Conservation (phyloP, 2,329 filamentous ascomycete species). For the Apiospora sp. region DNA sequence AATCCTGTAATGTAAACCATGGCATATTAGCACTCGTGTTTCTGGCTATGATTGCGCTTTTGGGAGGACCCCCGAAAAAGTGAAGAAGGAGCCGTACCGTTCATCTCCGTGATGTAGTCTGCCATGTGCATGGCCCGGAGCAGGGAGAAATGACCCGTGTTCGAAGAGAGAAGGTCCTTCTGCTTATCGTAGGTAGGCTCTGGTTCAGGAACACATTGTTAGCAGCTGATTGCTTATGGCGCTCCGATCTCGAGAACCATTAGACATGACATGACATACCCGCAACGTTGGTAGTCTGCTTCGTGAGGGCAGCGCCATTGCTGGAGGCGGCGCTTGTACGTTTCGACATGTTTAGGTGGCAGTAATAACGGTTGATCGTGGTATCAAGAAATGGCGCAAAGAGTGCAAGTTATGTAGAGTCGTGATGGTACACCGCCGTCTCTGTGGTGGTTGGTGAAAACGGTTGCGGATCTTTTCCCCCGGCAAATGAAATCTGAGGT, state of each 20-base stretch:
- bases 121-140: slow-evolving; percentile 78
- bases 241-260: background rate
- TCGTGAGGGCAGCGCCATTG: slow-evolving; percentile 53
- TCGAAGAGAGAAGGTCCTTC: slow-evolving; percentile 73
- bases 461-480: slow-evolving; percentile 8
- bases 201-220: background rate
- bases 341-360: slow-evolving; percentile 64
- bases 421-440: slow-evolving; percentile 22
- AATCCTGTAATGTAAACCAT: slow-evolving; percentile 62
- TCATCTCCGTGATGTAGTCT: slow-evolving; percentile 83
- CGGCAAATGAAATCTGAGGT: background rate
- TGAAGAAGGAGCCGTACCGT: slow-evolving; percentile 59
- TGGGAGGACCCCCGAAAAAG: background rate
- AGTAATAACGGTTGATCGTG: background rate
- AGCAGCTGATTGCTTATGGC: background rate
- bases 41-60: background rate
- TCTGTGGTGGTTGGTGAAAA: slow-evolving; percentile 22
- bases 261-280: slow-evolving; percentile 46
- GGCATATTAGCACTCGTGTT: background rate
- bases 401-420: background rate
- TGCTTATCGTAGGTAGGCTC: slow-evolving; percentile 74
- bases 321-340: slow-evolving; percentile 59
- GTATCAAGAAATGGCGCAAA: slow-evolving; percentile 14
- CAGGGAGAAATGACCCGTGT: slow-evolving; percentile 77
- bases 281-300: slow-evolving; percentile 49